Base-by-base conservation (phyloP, 108 stramenopile species). In the Mediolabrus comicus region DNA sequence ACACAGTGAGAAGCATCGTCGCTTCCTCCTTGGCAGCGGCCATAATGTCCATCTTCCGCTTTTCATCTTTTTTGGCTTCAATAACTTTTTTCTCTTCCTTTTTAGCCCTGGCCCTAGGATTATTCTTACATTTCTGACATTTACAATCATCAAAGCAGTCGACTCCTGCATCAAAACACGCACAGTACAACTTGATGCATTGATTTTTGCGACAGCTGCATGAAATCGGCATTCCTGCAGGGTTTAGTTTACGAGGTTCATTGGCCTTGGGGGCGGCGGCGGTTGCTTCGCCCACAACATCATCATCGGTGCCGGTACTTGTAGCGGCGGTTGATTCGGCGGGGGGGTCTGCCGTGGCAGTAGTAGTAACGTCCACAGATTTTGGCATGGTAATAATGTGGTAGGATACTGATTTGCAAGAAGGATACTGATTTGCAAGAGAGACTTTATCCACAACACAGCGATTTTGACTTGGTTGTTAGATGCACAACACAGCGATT, bases 111-210 rank as follows among this genome's bases (percentile, higher is more conserved):
- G 46, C 46, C 46, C 22, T 49, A 22, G 60, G 25, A 2, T 53
- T 28, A 53, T 55, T 54, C 52, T 24, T 54, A 58, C 75, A 27
- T 67, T 74, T 28, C 59, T 63, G 28, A 32, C 58, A 35, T 71
- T 60, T 30, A 61, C 76, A 25, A 16, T 26, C 35, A 22, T 26
- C 28, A 17, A 60, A 13, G 11, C 41, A 58, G 58, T 52, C 31
- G 59, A 76, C n/a, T 36, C 68, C 19, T 62, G 76, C 62, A 63
- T 39, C 24, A 43, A 53, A 49, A 70, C 75, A n/a, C 31, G 30
- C 22, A 8, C 46, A 49, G 46, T 49, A 49, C n/a, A 49, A 22
- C 9, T 49, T 49, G 22, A 49, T 49, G 2, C 46, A 49, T n/a
- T 49, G 46, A 9, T 17, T 43, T 24, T 22, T 49, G 46, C 46